These are phyloP conservation scores for Capsella rubella DNA, from an alignment of 441 rosid genomes.

Conservation along the genomic window DNA sequence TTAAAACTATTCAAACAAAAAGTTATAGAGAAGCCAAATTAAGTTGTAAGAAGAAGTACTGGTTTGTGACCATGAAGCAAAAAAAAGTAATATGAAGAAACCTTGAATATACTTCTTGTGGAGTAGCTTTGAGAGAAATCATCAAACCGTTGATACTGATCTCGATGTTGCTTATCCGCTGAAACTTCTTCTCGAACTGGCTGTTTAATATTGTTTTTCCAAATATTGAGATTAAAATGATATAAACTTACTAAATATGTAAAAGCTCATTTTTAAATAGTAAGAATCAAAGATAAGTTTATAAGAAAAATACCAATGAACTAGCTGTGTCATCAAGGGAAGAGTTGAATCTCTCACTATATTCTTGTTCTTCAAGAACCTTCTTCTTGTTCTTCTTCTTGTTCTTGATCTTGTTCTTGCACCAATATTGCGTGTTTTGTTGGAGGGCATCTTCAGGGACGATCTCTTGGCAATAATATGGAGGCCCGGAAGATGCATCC, in stretches of 20 bases:
- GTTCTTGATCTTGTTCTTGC: slow-evolving; percentile 23
- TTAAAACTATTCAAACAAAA: background rate
- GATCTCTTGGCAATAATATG: slow-evolving; percentile 27
- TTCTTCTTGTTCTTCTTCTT: slow-evolving; percentile 29
- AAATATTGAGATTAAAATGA: background rate
- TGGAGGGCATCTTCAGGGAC: slow-evolving; percentile 11
- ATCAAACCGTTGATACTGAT: slow-evolving; percentile 24
- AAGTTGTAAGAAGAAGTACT: background rate
- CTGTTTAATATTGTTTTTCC: slow-evolving; percentile 2
- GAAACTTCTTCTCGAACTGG: slow-evolving; percentile 26
- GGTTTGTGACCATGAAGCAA: background rate
- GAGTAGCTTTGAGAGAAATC: slow-evolving; percentile 32
- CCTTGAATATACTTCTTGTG: slow-evolving; percentile 35
- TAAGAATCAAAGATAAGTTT: slow-evolving; percentile 21
- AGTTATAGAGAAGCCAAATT: background rate
- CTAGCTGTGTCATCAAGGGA: slow-evolving; percentile 43
- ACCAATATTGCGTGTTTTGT: slow-evolving; percentile 27
- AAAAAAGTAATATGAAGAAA: background rate
- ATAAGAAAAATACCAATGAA: slow-evolving; percentile 38
- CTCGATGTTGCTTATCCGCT: slow-evolving; percentile 18
- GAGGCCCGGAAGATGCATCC: slow-evolving; percentile 45
- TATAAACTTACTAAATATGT: background rate
- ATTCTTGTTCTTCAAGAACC: slow-evolving; percentile 30
- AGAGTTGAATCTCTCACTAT: slow-evolving; percentile 26
- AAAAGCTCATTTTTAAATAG: background rate